Conservation (phyloP, 1,284 basidiomycete genomes). For the Wallemia mellicola region DNA sequence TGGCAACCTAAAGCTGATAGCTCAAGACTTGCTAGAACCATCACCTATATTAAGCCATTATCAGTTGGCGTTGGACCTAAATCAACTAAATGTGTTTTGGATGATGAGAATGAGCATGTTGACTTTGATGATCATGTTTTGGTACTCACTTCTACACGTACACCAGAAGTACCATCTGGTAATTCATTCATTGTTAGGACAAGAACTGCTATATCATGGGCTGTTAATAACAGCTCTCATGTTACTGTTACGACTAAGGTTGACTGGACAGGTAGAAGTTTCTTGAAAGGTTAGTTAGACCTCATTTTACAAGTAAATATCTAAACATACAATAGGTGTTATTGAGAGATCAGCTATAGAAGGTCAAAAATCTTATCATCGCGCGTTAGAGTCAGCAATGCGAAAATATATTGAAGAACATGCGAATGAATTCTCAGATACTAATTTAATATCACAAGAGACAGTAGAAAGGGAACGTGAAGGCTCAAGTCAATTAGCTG, state of each 20-base stretch:
- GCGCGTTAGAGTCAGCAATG: constrained; percentile 57
- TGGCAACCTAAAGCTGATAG: constrained; percentile 38
- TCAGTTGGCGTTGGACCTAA: constrained; percentile 66
- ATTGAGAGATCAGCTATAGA: constrained; percentile 76
- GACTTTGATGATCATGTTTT: constrained; percentile 61
- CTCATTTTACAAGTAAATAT: neutral
- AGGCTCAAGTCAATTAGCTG: neutral
- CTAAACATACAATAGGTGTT: constrained; percentile 27
- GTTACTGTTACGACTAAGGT: constrained; percentile 70
- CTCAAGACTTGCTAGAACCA: constrained; percentile 43
- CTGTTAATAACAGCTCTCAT: constrained; percentile 38
- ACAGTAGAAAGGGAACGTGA: neutral
- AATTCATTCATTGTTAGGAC: constrained; percentile 80
- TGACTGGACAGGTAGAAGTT: constrained; percentile 86
- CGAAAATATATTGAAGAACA: constrained; percentile 62
- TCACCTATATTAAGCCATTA: constrained; percentile 88
- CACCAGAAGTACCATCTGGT: constrained; percentile 82
- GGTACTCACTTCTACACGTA: constrained; percentile 64
- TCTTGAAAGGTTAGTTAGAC: constrained; percentile 47
- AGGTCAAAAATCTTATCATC: constrained; percentile 74
- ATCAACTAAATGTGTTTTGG: constrained; percentile 77
- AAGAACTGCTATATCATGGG: constrained; percentile 80
- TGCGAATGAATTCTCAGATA: constrained; percentile 39
- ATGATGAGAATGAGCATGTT: constrained; percentile 48
- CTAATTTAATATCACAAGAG: neutral